Base-by-base conservation (phyloP, 208 protist genomes). In the Porcisia hertigi region DNA sequence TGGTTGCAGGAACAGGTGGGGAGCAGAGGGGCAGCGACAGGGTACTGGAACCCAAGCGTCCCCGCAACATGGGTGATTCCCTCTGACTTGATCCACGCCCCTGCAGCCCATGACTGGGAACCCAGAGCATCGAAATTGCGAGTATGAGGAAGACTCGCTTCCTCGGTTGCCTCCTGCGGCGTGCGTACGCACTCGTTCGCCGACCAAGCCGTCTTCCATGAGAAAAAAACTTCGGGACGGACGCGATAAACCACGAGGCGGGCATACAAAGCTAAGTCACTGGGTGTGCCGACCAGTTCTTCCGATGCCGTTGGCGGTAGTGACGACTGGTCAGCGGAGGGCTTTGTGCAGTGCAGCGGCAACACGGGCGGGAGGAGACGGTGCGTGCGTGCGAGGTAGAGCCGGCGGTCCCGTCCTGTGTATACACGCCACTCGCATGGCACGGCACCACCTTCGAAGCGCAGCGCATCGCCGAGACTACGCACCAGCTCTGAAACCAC, bases 51-150 rank as follows among this genome's bases (percentile, higher is more conserved):
- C 8, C 90, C 90, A 30, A 95, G 1, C 34, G 89, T 86, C 14
- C 84, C 87, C 0, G 93, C 87, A 0, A 92, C 86, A 1, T 52
- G 53, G 4, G 88, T 88, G 73, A 94, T 94, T 57, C 84, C 82
- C 18, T 87, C 81, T 12, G 65, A 73, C 18, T 75, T 76, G 25
- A 94, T 58, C 71, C 81, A 91, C 41, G 90, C 76, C 7, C 84
- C 82, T 1, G 75, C 77, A 12, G 54, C 58, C 1, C 34, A 52
- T 6, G 74, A 74, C 6, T 67, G 23, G 4, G 76, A 73, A 8
- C n/a, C 36, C 9, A 59, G 53, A 7, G 16, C 69, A 12, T 8
- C 53, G 1, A 8, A 16, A 25, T 25, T 59, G 7, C 34, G 16
- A 0, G 49, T 8, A 12, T 43, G 8, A 25, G 36, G 5, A 64